Evolutionary conservation across 305 asterid species (phyloP), one percentile per base, ranked within the genome.

Genomic region (Nicotiana rustica): DNA sequence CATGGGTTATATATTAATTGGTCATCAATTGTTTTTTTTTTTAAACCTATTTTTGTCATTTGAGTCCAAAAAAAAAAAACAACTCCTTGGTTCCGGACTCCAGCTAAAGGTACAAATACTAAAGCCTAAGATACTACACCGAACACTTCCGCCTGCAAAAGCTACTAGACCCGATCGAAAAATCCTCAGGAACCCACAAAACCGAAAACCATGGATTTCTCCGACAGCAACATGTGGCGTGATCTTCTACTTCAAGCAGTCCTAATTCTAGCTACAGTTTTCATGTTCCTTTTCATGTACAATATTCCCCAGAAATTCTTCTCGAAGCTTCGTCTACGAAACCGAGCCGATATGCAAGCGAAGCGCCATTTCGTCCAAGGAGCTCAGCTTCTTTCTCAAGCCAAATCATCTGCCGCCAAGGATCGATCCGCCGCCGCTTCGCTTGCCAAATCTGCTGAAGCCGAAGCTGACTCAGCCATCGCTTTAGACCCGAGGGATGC

Each of bases 281-380:
- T 88, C 83, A 87, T 88, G 88, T 88, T 91, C 86, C 89, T 92
- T 68, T 83, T 60, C 84, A 82, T 85, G 44, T 86, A 88, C 82
- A 82, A 86, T 78, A 77, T 90, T 71, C 97, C 94, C 38, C 97
- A 92, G 66, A 90, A 88, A 17, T 86, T 85, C 86, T 79, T 88
- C 88, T 18, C 93, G 70, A 91, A 93, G 82, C 89, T 93, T 56
- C 93, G 89, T 0, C 71, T 88, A 73, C 79, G 85, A 2, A 81
- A 86, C 86, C 85, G 87, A 57, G 64, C 88, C 85, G 55, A 86
- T 29, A 82, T 86, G 80, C 86, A 89, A 83, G 83, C 96, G 87
- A 87, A 84, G 90, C 95, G 95, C 85, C 95, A 91, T 86, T 93
- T 91, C 85, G 89, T 93, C 64, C 78, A 31, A 67, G 95, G 93